Conservation (phyloP, 345 rosid genomes). For the Citrus maxima region DNA sequence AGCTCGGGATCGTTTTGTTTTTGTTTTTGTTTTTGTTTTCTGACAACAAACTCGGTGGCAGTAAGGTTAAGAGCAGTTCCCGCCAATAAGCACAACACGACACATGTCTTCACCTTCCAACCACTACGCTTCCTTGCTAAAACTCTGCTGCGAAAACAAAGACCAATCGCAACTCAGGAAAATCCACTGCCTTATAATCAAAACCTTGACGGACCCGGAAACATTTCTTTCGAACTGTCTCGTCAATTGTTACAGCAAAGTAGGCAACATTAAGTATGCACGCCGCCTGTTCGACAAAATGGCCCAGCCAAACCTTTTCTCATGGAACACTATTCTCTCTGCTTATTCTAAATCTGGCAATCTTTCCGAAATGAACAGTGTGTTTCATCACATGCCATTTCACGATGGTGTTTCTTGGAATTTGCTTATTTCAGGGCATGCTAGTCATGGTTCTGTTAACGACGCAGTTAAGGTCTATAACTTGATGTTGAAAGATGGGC, state of each 20-base stretch:
- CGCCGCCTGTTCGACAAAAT: slow-evolving; percentile 63
- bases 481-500: slow-evolving; percentile 59
- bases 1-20: neutral
- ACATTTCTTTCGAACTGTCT: slow-evolving; percentile 57
- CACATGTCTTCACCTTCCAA: slow-evolving; percentile 27
- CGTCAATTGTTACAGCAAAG: slow-evolving; percentile 31
- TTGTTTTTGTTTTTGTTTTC: neutral
- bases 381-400: slow-evolving; percentile 54
- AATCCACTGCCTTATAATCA: slow-evolving; percentile 60
- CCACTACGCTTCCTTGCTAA: slow-evolving; percentile 49
- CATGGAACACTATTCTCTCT: slow-evolving; percentile 86
- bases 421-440: slow-evolving; percentile 70
- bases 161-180: slow-evolving; percentile 42
- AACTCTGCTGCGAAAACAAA: slow-evolving; percentile 48
- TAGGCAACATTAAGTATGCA: slow-evolving; percentile 51
- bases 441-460: slow-evolving; percentile 35
- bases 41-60: neutral
- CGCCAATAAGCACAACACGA: slow-evolving; percentile 4
- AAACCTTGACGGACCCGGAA: slow-evolving; percentile 44
- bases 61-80: neutral
- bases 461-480: slow-evolving; percentile 59
- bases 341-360: slow-evolving; percentile 69
- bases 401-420: slow-evolving; percentile 84
- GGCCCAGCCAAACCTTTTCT: slow-evolving; percentile 52
- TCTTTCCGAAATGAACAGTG: slow-evolving; percentile 44